These are phyloP conservation scores for Russula olivacea DNA, from an alignment of 768 basidiomycete species.

Conservation along the genomic window DNA sequence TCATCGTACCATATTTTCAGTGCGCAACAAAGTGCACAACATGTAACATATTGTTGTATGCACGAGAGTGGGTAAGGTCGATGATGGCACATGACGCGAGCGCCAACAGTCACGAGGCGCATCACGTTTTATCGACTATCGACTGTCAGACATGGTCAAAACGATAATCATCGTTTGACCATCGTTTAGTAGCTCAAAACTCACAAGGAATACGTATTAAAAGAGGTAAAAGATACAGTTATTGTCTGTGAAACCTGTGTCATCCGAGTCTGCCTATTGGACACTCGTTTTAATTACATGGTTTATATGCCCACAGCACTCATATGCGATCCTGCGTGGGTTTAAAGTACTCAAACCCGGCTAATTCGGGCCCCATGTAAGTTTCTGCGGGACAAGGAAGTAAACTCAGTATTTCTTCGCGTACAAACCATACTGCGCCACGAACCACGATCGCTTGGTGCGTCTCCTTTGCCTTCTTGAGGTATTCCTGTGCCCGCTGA, in stretches of 20 bases:
- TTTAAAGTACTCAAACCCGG: too few relatives aligned
- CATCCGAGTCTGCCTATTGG: neutral
- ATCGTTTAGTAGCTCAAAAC: neutral
- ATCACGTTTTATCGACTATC: too few relatives aligned
- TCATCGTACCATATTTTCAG: too few relatives aligned
- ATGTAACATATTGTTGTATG: too few relatives aligned
- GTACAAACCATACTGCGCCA: neutral
- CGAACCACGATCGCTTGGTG: slow-evolving; percentile 6
- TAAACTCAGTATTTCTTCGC: neutral
- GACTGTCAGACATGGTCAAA: too few relatives aligned
- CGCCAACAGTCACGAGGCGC: too few relatives aligned
- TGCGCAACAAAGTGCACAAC: too few relatives aligned
- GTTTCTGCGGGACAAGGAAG: neutral
- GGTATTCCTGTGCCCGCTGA: neutral
- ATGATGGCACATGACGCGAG: too few relatives aligned
- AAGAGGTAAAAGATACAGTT: neutral
- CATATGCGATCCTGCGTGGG: neutral
- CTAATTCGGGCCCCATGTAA: neutral
- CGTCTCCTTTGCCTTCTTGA: slow-evolving; percentile 10
- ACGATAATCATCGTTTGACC: too few relatives aligned
- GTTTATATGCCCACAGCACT: neutral
- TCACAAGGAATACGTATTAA: neutral
- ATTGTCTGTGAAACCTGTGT: neutral
- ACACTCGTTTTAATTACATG: neutral
- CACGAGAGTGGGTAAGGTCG: too few relatives aligned